These are phyloP conservation scores for Alternaria triticimaculans DNA, from an alignment of 2,329 filamentous ascomycete species.

Conservation along the genomic window DNA sequence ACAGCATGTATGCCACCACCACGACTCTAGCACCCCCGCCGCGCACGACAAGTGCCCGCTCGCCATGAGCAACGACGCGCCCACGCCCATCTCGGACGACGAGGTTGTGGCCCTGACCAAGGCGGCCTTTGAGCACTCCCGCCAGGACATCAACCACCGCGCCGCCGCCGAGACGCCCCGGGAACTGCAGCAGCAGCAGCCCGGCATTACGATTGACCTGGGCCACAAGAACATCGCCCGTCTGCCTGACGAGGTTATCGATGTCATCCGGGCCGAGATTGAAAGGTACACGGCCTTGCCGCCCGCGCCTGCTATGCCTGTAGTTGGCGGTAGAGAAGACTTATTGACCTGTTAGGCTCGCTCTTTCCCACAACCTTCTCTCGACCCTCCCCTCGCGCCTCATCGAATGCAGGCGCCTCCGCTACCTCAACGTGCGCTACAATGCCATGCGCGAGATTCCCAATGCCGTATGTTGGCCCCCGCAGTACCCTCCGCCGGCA, in stretches of 20 bases:
- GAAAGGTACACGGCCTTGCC: constrained; percentile 63
- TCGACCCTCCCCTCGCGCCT: constrained; percentile 73
- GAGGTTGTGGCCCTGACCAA: constrained; percentile 71
- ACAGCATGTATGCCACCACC: constrained; percentile 16
- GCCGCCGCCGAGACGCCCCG: constrained; percentile 61
- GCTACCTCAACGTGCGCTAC: constrained; percentile 81
- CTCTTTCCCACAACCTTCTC: constrained; percentile 80
- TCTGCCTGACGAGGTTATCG: constrained; percentile 75
- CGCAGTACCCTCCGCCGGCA: not conserved
- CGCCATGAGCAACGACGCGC: constrained; percentile 50
- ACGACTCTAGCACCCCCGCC: constrained; percentile 3
- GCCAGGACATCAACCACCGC: constrained; percentile 66
- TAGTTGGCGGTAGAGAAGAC: not conserved
- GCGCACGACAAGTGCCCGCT: constrained; percentile 16
- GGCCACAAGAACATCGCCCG: constrained; percentile 76
- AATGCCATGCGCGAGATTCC: constrained; percentile 75
- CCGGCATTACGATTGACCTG: constrained; percentile 78
- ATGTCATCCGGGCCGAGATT: constrained; percentile 75
- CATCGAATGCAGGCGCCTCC: constrained; percentile 76
- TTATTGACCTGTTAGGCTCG: constrained; percentile 62
- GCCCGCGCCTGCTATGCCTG: not conserved
- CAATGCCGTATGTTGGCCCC: constrained; percentile 60
- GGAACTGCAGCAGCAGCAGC: constrained; percentile 65
- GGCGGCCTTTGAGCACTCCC: constrained; percentile 71
- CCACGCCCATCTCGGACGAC: constrained; percentile 60